phyloP scores from a whole-genome alignment of 129 eudicot genomes.

The Chrysanthemum lavandulifolium region DNA sequence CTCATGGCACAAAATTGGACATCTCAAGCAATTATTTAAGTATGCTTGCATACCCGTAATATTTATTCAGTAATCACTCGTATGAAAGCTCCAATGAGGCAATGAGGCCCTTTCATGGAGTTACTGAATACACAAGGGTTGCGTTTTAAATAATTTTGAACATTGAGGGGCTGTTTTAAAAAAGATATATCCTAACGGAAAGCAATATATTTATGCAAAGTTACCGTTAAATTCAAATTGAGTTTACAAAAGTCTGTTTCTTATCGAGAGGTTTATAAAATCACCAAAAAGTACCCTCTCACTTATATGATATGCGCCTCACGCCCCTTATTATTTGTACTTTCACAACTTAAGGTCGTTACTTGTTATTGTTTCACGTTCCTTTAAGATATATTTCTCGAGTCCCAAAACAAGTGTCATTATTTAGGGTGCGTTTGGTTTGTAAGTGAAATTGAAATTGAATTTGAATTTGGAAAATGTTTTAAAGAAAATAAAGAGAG shows the following conservation, averaged over 20 bases:
- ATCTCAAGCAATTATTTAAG: not conserved
- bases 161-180: not conserved
- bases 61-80: not conserved
- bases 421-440: too few relatives aligned
- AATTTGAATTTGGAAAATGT: too few relatives aligned
- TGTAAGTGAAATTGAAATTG: too few relatives aligned
- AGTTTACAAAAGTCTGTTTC: not conserved
- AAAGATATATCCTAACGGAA: conserved; percentile 2
- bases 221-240: conserved; percentile 30
- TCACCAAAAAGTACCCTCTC: not conserved
- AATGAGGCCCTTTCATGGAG: not conserved
- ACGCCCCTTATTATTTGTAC: too few relatives aligned
- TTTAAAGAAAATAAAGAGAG: too few relatives aligned
- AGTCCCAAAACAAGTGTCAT: too few relatives aligned
- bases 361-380: too few relatives aligned
- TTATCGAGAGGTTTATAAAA: not conserved
- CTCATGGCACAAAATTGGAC: not conserved
- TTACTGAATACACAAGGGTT: conserved; percentile 12
- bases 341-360: too few relatives aligned
- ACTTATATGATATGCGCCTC: too few relatives aligned
- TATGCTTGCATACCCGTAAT: not conserved
- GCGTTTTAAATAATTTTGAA: not conserved
- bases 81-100: not conserved
- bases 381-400: too few relatives aligned
- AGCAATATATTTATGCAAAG: conserved; percentile 12